A percentile compares a stretch with the other conserved stretches of the same genome.
Evolutionary conservation across 441 rosid species (phyloP).

Genomic region (Euphorbia schlechtendalii): DNA sequence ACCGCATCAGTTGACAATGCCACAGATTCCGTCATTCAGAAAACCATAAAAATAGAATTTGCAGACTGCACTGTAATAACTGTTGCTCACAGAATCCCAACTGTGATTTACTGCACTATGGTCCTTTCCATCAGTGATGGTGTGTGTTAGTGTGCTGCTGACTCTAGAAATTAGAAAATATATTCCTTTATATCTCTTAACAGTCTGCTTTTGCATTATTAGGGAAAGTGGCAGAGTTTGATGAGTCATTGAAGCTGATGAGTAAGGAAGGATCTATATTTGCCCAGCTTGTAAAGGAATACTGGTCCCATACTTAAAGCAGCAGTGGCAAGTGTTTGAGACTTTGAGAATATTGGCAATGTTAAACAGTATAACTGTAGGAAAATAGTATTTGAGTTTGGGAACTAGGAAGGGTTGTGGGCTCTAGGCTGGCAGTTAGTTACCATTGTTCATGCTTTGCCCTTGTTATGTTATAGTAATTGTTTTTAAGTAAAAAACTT

Average conservation of each 20-base stretch:
- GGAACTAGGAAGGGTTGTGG: not conserved
- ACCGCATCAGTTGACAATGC: conserved; percentile 92
- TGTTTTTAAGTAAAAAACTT: too few relatives aligned
- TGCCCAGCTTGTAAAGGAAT: conserved; percentile 73
- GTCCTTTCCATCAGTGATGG: conserved; percentile 82
- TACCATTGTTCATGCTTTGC: too few relatives aligned
- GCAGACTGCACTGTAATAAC: conserved; percentile 55
- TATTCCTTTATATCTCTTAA: not conserved
- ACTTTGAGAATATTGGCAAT: too few relatives aligned
- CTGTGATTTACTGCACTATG: conserved; percentile 88
- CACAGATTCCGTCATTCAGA: not conserved
- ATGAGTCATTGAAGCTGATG: conserved; percentile 69
- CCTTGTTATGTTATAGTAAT: too few relatives aligned
- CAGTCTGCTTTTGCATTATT: not conserved
- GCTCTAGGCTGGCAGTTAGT: too few relatives aligned
- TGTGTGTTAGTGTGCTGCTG: too few relatives aligned
- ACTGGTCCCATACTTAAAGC: conserved; percentile 24
- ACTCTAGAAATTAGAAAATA: conserved; percentile 20
- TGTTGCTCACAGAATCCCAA: conserved; percentile 60
- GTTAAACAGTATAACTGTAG: not conserved
- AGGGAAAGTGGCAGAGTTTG: conserved; percentile 77
- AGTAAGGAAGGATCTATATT: conserved; percentile 56
- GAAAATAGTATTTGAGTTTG: not conserved
- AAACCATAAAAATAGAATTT: not conserved
- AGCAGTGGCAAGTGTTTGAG: too few relatives aligned